Conservation (phyloP, 495 filamentous ascomycete genomes). For the Glarea lozoyensis region DNA sequence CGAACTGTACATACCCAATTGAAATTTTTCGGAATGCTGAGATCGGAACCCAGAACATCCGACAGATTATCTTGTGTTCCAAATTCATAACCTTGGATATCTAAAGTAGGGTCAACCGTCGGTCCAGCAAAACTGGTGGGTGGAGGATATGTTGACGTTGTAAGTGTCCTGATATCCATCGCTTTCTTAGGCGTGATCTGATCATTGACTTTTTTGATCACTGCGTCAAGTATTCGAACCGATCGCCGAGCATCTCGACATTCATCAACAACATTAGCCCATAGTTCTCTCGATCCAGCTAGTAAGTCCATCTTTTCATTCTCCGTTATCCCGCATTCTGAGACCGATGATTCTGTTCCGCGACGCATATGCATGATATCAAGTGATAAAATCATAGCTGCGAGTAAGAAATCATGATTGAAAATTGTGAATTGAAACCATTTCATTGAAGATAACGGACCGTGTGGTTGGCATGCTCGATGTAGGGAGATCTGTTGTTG, state of each 20-base stretch:
- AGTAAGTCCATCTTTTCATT: conserved; percentile 6
- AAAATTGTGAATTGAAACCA: conserved; percentile 37
- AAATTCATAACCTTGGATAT: neutral
- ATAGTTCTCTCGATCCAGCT: conserved; percentile 9
- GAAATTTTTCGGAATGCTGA: conserved; percentile 12
- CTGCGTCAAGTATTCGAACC: conserved; percentile 8
- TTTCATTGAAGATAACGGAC: conserved; percentile 25
- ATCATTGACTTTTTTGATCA: conserved; percentile 8
- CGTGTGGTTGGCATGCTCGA: conserved; percentile 29
- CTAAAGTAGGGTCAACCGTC: neutral
- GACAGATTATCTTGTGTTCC: conserved; percentile 12
- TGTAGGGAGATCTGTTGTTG: conserved; percentile 31
- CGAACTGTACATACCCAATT: conserved; percentile 10
- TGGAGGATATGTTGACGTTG: neutral
- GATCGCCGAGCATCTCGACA: conserved; percentile 13
- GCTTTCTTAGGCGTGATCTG: conserved; percentile 4
- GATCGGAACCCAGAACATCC: conserved; percentile 5
- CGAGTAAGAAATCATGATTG: conserved; percentile 39
- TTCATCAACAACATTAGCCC: conserved; percentile 14
- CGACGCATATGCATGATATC: conserved; percentile 16
- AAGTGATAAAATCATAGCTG: conserved; percentile 35
- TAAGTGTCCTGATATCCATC: neutral
- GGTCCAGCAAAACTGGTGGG: neutral
- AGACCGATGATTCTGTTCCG: neutral
- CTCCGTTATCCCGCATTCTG: neutral